Base-by-base conservation (phyloP, 805 yeast species). In the Nakazawaea laoshanensis region DNA sequence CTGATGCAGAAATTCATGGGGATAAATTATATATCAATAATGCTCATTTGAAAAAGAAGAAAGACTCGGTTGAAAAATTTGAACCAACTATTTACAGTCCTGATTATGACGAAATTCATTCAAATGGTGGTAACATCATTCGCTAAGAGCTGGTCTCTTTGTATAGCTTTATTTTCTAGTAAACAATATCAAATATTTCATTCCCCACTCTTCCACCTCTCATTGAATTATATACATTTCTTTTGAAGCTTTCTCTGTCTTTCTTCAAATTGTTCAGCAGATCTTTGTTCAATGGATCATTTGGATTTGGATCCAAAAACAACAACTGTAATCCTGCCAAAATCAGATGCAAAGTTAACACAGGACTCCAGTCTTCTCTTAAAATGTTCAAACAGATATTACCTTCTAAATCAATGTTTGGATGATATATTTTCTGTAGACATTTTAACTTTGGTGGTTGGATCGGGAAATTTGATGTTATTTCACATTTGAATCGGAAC, bases 321-420 rank as follows among this genome's bases (percentile, higher is more conserved):
- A 89, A 65, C 50, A 80, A 87, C 47, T 87, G 72, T 34, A 89
- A 64, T 0, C 98, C 97, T 24, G 88, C 77, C 36, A 88, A 65
- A 7, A 89, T 77, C 4, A 88, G 67, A 50, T 82, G 85, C 48
- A 89, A 59, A 38, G 81, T 83, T 43, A 89, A 63, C 0, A 87
- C 95, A 0, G 98, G 97, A 19, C 87, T 77, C 98, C 98, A 89
- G 53, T 89, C 97, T 52, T 88, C 95, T 44, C 97, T 64, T 38
- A 89, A 63, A 22, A 89, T 88, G 50, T 89, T 89, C 39, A 89
- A 65, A 50, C 98, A 89, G 5, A 89, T 83, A 49, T 87, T 89
- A 0, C 97, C 97, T 27, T 83, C 80, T 14, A 74, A 51, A 52
- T 89, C 96, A 42, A 89, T 89, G 49, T 89, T 89, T 9, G 98